A percentile compares a stretch with the other conserved stretches of the same genome.
These are phyloP conservation scores for Plasmodium berghei DNA, from an alignment of 169 alveolate genomes.

Conservation along the genomic window DNA sequence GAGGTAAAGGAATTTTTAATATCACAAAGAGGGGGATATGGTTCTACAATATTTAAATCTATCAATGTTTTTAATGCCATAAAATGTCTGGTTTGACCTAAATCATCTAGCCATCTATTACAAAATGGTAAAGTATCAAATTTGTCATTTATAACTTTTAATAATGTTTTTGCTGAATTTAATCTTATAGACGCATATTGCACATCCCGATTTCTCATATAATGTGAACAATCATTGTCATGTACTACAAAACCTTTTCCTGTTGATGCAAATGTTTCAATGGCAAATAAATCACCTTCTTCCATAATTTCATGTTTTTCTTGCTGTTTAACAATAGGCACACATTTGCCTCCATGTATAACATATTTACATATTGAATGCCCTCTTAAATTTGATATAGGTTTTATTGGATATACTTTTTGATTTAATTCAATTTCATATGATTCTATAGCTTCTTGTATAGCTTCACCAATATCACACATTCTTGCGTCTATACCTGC, in stretches of 20 bases:
- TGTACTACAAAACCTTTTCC: slow-evolving; percentile 96
- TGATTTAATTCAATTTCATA: slow-evolving; percentile 97
- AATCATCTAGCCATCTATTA: slow-evolving; percentile 98
- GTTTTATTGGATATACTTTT: slow-evolving; percentile 94
- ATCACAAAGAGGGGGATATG: slow-evolving; percentile 99
- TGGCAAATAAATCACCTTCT: slow-evolving; percentile 99
- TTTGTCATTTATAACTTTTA: slow-evolving; percentile 94
- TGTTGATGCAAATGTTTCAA: slow-evolving; percentile 99
- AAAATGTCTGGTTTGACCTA: slow-evolving; percentile 95
- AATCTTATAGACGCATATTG: slow-evolving; percentile 91
- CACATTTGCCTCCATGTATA: slow-evolving; percentile 99
- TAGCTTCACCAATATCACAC: slow-evolving; percentile 98
- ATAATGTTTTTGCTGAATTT: slow-evolving; percentile 94
- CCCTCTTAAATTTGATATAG: slow-evolving; percentile 98
- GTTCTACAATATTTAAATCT: slow-evolving; percentile 96
- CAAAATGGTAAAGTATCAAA: slow-evolving; percentile 99
- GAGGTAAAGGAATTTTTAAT: slow-evolving; percentile 96
- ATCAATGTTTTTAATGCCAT: slow-evolving; percentile 95
- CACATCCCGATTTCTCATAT: slow-evolving; percentile 96
- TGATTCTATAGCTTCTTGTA: slow-evolving; percentile 98
- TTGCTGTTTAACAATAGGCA: slow-evolving; percentile 97
- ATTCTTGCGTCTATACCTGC: slow-evolving; percentile 99
- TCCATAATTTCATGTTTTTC: slow-evolving; percentile 95
- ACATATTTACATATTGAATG: slow-evolving; percentile 97
- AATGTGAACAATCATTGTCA: slow-evolving; percentile 95